Evolutionary conservation across 2,329 filamentous ascomycete species (phyloP).

Genomic region (Fusarium sp.): DNA sequence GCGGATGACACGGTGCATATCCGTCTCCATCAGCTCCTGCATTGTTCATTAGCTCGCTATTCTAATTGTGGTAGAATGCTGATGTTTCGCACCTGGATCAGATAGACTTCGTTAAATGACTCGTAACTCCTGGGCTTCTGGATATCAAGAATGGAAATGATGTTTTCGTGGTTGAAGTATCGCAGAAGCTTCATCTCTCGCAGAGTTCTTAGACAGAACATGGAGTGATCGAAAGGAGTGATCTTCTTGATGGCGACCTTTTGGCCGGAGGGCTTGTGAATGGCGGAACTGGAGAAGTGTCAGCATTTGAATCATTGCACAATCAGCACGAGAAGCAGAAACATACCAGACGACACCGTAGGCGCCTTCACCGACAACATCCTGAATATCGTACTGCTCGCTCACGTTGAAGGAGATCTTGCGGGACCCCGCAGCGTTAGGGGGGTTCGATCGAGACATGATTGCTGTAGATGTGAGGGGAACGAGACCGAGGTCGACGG

Average conservation of each 20-base stretch:
- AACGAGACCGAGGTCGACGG: constrained; percentile 1
- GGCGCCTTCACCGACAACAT: constrained; percentile 98
- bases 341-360: constrained; percentile 97
- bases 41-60: constrained; percentile 21
- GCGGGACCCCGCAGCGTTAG: constrained; percentile 73
- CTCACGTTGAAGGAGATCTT: constrained; percentile 99
- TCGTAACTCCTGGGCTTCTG: constrained; percentile 98
- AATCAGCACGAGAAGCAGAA: neutral
- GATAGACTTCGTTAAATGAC: constrained; percentile 95
- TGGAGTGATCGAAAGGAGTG: constrained; percentile 97
- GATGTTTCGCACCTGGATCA: constrained; percentile 81
- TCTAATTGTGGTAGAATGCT: constrained; percentile 1
- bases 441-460: constrained; percentile 68
- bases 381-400: constrained; percentile 99
- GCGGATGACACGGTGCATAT: constrained; percentile 99
- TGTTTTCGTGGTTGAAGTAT: constrained; percentile 99
- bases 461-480: constrained; percentile 6
- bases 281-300: constrained; percentile 76
- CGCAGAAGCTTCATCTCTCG: constrained; percentile 99
- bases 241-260: constrained; percentile 99
- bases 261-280: constrained; percentile 97
- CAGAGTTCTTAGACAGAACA: constrained; percentile 96
- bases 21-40: constrained; percentile 98
- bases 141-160: constrained; percentile 99
- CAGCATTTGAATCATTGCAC: neutral